Percentiles rank a stretch among this genome's conserved stretches.
Conservation (phyloP, 805 yeast species). For the Alloascoidea hylecoeti region DNA sequence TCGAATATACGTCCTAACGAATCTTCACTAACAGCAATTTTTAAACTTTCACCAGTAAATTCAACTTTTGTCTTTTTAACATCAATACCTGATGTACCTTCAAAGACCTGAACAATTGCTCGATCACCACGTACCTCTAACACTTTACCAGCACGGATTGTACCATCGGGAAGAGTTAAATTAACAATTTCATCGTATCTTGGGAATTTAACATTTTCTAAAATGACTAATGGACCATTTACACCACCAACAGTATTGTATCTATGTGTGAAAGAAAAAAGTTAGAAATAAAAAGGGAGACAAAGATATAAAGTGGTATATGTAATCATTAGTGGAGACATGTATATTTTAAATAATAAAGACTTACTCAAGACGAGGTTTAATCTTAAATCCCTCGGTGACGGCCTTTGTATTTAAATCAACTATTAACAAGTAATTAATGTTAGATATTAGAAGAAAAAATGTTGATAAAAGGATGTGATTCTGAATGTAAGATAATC, state of each 20-base stretch:
- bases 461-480: background rate
- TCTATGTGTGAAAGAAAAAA: constrained; percentile 23
- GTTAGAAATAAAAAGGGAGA: background rate
- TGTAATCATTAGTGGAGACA: background rate
- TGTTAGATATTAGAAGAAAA: constrained; percentile 7
- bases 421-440: constrained; percentile 27
- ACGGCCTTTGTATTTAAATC: constrained; percentile 88
- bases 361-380: constrained; percentile 45
- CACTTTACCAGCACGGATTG: constrained; percentile 93
- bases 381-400: constrained; percentile 78
- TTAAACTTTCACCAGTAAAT: constrained; percentile 89
- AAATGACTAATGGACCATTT: constrained; percentile 93
- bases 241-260: constrained; percentile 98
- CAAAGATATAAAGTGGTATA: background rate
- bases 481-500: background rate
- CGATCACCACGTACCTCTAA: constrained; percentile 94
- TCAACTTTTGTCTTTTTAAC: constrained; percentile 96
- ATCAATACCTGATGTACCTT: constrained; percentile 98
- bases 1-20: constrained; percentile 96
- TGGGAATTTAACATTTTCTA: constrained; percentile 77
- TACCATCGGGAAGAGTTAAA: constrained; percentile 92
- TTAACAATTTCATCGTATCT: constrained; percentile 94
- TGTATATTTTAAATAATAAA: background rate
- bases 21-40: constrained; percentile 92
- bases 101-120: constrained; percentile 97